Conservation (phyloP, 345 rosid species). For the Iberis pinnata region DNA sequence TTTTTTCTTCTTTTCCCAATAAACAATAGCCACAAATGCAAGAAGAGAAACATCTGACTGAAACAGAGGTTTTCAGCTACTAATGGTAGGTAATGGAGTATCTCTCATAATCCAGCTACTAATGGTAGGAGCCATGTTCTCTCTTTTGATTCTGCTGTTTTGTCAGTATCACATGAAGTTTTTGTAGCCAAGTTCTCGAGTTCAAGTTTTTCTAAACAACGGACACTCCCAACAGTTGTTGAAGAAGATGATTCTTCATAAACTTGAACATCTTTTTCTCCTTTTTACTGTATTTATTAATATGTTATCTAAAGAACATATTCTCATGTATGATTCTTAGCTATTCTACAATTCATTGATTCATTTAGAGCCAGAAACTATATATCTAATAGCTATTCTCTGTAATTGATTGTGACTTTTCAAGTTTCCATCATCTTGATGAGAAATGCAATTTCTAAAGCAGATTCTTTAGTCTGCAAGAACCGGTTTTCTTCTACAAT, state of each 20-base stretch:
- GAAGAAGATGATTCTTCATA: conserved; percentile 54
- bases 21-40: too few relatives aligned
- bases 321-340: conserved; percentile 24
- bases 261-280: conserved; percentile 21
- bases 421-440: conserved; percentile 55
- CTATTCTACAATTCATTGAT: too few relatives aligned
- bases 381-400: conserved; percentile 23
- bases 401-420: not conserved
- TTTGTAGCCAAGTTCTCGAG: conserved; percentile 88
- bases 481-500: conserved; percentile 85
- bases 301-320: too few relatives aligned
- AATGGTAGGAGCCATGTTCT: conserved; percentile 52
- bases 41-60: too few relatives aligned
- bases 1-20: too few relatives aligned
- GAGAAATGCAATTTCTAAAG: conserved; percentile 71
- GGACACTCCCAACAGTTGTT: conserved; percentile 64
- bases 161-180: conserved; percentile 77
- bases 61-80: too few relatives aligned
- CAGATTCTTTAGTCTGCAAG: conserved; percentile 65
- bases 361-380: too few relatives aligned
- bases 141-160: conserved; percentile 92
- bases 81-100: too few relatives aligned
- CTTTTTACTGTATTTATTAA: conserved; percentile 17
- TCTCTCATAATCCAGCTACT: conserved; percentile 57
- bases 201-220: conserved; percentile 57